A percentile compares a stretch with the other conserved stretches of the same genome.
phyloP scores from a whole-genome alignment of 2,329 filamentous ascomycete species.

The Coniochaeta pulveracea region DNA sequence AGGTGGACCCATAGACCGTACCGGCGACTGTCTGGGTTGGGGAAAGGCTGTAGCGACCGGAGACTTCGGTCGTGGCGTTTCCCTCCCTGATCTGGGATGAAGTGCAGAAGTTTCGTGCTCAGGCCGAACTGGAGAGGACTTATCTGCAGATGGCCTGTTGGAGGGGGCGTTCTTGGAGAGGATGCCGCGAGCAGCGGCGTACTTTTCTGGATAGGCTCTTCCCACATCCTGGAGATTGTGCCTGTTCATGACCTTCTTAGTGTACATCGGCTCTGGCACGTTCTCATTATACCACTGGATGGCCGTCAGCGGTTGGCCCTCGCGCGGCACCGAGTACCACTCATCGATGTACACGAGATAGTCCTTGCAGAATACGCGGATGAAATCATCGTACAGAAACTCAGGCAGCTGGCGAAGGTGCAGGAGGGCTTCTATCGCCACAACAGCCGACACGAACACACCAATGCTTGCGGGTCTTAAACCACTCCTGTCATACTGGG shows the following conservation, averaged over 20 bases:
- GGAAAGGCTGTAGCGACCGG: too few species aligned
- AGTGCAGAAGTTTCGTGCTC: too few species aligned
- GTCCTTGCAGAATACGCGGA: constrained; percentile 28
- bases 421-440: constrained; percentile 28
- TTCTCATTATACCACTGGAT: constrained; percentile 28
- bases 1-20: too few species aligned
- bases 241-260: constrained; percentile 20
- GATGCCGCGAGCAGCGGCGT: constrained; percentile 6
- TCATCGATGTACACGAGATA: constrained; percentile 29
- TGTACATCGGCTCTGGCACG: constrained; percentile 16
- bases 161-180: too few species aligned
- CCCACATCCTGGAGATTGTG: constrained; percentile 23
- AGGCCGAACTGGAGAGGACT: too few species aligned
- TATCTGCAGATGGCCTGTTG: too few species aligned
- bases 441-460: constrained; percentile 32
- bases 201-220: constrained; percentile 20
- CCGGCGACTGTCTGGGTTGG: too few species aligned
- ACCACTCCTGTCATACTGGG: constrained; percentile 15
- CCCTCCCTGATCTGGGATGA: too few species aligned
- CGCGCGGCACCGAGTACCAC: constrained; percentile 8
- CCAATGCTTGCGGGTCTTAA: too few species aligned
- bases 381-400: constrained; percentile 41
- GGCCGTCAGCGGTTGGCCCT: constrained; percentile 20
- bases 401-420: constrained; percentile 22
- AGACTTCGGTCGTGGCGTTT: too few species aligned